phyloP scores from a whole-genome alignment of 176 grass and related monocot species.

The Phragmites australis region DNA sequence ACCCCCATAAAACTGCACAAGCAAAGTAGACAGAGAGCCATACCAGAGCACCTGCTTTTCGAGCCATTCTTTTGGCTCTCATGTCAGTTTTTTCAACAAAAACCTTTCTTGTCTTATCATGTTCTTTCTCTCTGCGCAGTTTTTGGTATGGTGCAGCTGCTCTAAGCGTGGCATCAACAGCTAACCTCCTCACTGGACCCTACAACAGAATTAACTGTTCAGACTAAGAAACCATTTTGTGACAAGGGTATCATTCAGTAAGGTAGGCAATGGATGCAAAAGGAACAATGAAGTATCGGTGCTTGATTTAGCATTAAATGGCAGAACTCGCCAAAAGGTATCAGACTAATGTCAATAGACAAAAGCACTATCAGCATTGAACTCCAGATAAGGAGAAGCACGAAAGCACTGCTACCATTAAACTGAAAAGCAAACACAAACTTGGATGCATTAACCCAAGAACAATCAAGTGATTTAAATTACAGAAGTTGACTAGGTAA shows the following conservation, averaged over 20 bases:
- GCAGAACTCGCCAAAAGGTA: neutral
- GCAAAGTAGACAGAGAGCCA: constrained; percentile 15
- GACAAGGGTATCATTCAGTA: constrained; percentile 23
- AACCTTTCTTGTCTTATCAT: constrained; percentile 78
- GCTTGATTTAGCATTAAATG: constrained; percentile 4
- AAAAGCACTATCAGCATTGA: too few species aligned
- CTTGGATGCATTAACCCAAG: too few species aligned
- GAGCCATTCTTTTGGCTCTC: constrained; percentile 99
- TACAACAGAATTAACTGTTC: constrained; percentile 44
- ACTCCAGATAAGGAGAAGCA: too few species aligned
- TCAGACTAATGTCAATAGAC: too few species aligned
- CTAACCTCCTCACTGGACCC: constrained; percentile 93
- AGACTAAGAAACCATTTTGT: constrained; percentile 23
- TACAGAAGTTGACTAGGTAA: too few species aligned
- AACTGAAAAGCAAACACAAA: too few species aligned
- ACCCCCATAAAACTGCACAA: neutral
- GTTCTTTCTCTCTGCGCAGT: constrained; percentile 67
- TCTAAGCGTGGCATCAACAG: constrained; percentile 96
- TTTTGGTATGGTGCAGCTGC: constrained; percentile 99
- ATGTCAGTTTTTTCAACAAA: constrained; percentile 97
- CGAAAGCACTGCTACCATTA: too few species aligned
- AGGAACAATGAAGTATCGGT: neutral
- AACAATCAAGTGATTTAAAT: too few species aligned
- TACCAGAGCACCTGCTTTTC: constrained; percentile 99
- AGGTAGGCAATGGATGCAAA: neutral